These are phyloP conservation scores for Arthrobotrys pseudoclavata DNA, from an alignment of 2,329 filamentous ascomycete genomes.

Conservation along the genomic window DNA sequence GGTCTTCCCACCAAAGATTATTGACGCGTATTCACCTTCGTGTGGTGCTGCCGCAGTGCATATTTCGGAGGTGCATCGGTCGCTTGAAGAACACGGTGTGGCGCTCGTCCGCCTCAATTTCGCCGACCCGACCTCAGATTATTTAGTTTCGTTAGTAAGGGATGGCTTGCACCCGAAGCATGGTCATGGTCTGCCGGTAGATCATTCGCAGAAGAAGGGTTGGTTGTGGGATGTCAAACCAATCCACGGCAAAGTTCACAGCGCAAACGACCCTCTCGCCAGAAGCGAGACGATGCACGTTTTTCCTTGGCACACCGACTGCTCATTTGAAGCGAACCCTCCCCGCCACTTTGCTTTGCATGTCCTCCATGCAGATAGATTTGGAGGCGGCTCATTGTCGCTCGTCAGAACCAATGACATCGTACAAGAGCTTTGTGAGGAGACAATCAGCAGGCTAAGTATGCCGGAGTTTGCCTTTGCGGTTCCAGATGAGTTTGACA, in stretches of 20 bases:
- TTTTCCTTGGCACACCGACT: conserved; percentile 65
- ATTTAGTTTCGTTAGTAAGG: conserved; percentile 61
- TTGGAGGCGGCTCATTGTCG: conserved; percentile 62
- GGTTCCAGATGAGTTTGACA: conserved; percentile 65
- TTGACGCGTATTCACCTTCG: conserved; percentile 31
- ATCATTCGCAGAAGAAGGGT: conserved; percentile 62
- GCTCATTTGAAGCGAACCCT: conserved; percentile 62
- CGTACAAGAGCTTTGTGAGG: conserved; percentile 56
- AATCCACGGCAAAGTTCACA: conserved; percentile 56
- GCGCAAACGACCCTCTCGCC: conserved; percentile 42
- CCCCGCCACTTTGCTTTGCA: conserved; percentile 64
- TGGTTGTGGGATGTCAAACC: conserved; percentile 64
- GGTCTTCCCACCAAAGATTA: conserved; percentile 40
- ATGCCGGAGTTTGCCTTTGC: conserved; percentile 61
- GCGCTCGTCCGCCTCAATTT: conserved; percentile 61
- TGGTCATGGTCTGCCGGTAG: conserved; percentile 61
- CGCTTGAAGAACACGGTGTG: conserved; percentile 60
- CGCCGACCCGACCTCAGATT: conserved; percentile 60
- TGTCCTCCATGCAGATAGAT: conserved; percentile 62
- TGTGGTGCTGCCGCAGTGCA: conserved; percentile 31
- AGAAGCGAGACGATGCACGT: conserved; percentile 63
- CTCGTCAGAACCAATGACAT: conserved; percentile 61
- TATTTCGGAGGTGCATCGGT: conserved; percentile 45
- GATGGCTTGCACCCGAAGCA: conserved; percentile 51
- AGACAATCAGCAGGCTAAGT: conserved; percentile 56